Conservation (phyloP, 495 filamentous ascomycete genomes). For the Talaromyces borbonicus region DNA sequence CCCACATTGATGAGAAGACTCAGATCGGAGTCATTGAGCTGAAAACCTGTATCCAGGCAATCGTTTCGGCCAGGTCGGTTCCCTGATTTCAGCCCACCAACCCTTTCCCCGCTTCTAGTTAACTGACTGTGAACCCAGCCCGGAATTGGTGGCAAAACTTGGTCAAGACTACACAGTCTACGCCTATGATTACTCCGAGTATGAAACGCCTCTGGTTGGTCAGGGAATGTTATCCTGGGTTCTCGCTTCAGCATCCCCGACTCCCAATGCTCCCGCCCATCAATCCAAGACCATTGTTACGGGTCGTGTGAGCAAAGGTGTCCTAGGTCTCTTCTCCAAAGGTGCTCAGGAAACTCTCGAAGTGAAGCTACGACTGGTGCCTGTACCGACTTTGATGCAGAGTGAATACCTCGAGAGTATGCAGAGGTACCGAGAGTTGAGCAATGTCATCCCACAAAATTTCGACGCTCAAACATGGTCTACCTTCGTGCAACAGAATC, state of each 20-base stretch:
- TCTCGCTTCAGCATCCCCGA: slow-evolving; percentile 51
- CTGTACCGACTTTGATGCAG: slow-evolving; percentile 66
- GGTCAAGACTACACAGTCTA: slow-evolving; percentile 94
- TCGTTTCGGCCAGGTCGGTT: slow-evolving; percentile 57
- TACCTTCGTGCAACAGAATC: slow-evolving; percentile 52
- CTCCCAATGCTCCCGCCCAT: slow-evolving; percentile 43
- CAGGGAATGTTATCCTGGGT: slow-evolving; percentile 93
- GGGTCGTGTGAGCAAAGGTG: slow-evolving; percentile 77
- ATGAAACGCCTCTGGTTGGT: slow-evolving; percentile 83
- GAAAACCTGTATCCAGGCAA: slow-evolving; percentile 80
- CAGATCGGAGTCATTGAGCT: slow-evolving; percentile 85
- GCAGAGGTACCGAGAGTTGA: slow-evolving; percentile 50
- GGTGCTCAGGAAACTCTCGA: slow-evolving; percentile 84
- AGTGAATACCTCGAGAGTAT: slow-evolving; percentile 57
- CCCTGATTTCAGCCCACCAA: slow-evolving; percentile 6
- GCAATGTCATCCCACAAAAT: slow-evolving; percentile 48
- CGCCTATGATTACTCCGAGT: slow-evolving; percentile 93
- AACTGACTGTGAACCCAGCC: slow-evolving; percentile 41
- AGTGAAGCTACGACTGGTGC: slow-evolving; percentile 81
- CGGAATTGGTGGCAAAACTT: slow-evolving; percentile 73
- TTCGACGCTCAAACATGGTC: slow-evolving; percentile 65
- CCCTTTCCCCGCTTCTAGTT: slow-evolving; percentile 15
- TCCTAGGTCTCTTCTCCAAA: slow-evolving; percentile 71
- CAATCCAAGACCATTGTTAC: slow-evolving; percentile 72
- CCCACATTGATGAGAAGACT: slow-evolving; percentile 65